A percentile compares a stretch with the other conserved stretches of the same genome.
phyloP scores from a whole-genome alignment of 495 filamentous ascomycete genomes.

The Talaromyces thailandensis region DNA sequence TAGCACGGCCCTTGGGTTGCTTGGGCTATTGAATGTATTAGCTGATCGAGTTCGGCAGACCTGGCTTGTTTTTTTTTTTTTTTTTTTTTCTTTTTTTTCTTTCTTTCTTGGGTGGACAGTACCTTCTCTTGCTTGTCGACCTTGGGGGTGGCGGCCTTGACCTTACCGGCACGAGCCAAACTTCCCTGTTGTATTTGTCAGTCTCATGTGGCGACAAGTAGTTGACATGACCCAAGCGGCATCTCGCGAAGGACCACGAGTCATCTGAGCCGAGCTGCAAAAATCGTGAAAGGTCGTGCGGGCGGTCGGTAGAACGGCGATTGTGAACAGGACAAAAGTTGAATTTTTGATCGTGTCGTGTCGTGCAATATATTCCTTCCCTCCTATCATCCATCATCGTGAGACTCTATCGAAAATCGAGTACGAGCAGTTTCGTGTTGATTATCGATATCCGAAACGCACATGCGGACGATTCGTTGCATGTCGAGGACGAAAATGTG shows the following conservation, averaged over 20 bases:
- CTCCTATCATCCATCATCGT: background rate
- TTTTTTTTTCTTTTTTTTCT: too few species aligned
- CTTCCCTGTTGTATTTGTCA: conserved; percentile 4
- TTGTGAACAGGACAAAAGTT: background rate
- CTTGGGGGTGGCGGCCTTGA: conserved; percentile 89
- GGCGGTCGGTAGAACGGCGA: background rate
- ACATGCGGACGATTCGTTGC: background rate
- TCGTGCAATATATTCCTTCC: background rate
- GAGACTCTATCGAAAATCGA: background rate
- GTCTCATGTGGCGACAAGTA: background rate
- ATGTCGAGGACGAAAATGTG: background rate
- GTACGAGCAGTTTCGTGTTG: background rate
- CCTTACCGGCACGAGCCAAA: conserved; percentile 53
- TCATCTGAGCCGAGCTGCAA: background rate
- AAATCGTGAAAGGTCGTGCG: background rate
- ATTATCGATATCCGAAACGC: background rate
- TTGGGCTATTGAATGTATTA: conserved; percentile 34
- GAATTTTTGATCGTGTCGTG: background rate
- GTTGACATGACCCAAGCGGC: background rate
- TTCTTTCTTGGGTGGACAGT: too few species aligned
- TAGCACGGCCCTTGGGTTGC: conserved; percentile 91
- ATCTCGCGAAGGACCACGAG: background rate
- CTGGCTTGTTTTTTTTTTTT: conserved; percentile 9
- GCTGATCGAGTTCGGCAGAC: background rate
- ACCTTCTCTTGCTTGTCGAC: conserved; percentile 35